Percentiles rank a stretch among this genome's conserved stretches.
phyloP scores from a whole-genome alignment of 345 rosid genomes.

The Tarenaya hassleriana region DNA sequence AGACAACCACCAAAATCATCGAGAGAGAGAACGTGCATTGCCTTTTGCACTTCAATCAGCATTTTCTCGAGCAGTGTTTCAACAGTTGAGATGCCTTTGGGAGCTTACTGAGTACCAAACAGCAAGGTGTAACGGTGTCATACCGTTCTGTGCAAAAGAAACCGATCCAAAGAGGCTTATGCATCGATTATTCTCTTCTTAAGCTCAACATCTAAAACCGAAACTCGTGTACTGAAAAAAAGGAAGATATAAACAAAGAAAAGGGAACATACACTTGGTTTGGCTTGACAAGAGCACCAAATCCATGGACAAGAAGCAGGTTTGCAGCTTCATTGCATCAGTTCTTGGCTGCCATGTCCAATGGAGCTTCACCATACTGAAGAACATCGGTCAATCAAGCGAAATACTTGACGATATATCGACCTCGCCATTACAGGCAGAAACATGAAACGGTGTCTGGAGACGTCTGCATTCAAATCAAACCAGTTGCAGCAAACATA shows the following conservation, averaged over 20 bases:
- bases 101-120: conserved; percentile 88
- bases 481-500: conserved; percentile 6
- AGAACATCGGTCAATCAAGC: conserved; percentile 32
- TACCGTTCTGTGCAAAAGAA: conserved; percentile 70
- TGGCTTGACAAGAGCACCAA: conserved; percentile 82
- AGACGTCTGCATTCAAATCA: conserved; percentile 62
- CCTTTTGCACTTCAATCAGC: conserved; percentile 92
- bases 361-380: conserved; percentile 98
- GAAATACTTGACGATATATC: conserved; percentile 72
- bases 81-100: conserved; percentile 69
- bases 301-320: conserved; percentile 71
- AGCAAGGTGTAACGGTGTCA: conserved; percentile 96
- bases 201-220: neutral
- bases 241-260: conserved; percentile 12
- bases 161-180: neutral
- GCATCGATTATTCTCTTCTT: too few relatives aligned
- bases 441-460: conserved; percentile 95
- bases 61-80: conserved; percentile 72
- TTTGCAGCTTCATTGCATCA: conserved; percentile 78
- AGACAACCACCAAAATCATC: neutral
- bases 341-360: conserved; percentile 99
- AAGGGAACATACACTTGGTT: conserved; percentile 59
- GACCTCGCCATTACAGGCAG: conserved; percentile 72
- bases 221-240: neutral
- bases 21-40: conserved; percentile 36